Percentiles rank a stretch among this genome's conserved stretches.
phyloP scores from a whole-genome alignment of 306 rosid species.

The Ormosia semicastrata region DNA sequence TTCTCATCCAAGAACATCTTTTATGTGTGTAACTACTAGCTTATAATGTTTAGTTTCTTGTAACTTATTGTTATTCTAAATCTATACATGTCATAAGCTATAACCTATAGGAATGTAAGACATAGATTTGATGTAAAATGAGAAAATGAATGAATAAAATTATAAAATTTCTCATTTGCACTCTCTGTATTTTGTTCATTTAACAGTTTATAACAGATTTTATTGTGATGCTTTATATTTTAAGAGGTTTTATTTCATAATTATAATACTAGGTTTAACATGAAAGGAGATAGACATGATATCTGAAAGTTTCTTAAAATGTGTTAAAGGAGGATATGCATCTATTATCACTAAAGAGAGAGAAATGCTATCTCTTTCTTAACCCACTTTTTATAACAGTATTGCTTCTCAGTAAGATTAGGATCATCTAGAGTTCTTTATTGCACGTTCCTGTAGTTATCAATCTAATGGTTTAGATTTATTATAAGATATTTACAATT shows the following conservation, averaged over 20 bases:
- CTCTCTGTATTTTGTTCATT: not conserved
- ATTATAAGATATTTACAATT: no score
- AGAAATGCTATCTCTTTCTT: not conserved
- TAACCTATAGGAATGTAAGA: no score
- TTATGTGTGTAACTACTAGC: no score
- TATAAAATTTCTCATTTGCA: not conserved
- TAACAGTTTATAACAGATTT: not conserved
- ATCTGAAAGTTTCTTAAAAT: not conserved
- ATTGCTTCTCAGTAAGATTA: not conserved
- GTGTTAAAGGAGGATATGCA: not conserved
- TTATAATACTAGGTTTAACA: not conserved
- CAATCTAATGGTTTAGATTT: no score
- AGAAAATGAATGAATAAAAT: not conserved
- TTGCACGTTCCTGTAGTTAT: no score
- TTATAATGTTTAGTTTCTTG: no score
- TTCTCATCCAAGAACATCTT: no score
- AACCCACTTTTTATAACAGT: not conserved
- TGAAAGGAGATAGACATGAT: not conserved
- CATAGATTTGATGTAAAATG: not conserved
- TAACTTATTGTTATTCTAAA: no score
- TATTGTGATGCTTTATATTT: not conserved
- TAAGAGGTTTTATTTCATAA: not conserved
- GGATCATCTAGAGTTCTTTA: no score
- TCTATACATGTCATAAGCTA: no score
- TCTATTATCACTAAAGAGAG: not conserved